Conservation (phyloP, 192 early-diverging fungal species). For the Coemansia javaensis region DNA sequence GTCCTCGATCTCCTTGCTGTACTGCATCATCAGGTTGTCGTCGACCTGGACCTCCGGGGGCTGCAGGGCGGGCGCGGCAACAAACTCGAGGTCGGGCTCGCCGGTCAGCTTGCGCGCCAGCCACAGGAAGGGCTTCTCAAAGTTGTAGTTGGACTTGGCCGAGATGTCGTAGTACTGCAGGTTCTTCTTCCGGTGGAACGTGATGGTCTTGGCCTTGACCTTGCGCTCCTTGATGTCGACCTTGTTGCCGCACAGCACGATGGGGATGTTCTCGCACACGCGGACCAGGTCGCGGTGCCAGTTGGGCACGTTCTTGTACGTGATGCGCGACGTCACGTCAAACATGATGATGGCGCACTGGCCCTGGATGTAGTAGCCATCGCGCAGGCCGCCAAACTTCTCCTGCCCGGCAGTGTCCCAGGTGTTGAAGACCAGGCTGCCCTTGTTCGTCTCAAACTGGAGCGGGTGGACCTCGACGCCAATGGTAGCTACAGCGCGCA, state of each 20-base stretch:
- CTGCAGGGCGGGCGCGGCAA: conserved; percentile 92
- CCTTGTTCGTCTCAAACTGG: conserved; percentile 96
- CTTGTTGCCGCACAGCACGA: conserved; percentile 99
- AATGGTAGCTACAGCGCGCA: conserved; percentile 72
- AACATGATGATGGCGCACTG: conserved; percentile 99
- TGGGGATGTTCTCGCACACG: conserved; percentile 99
- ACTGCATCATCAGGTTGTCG: conserved; percentile 65
- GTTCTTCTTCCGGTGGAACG: conserved; percentile 99
- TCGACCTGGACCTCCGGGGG: conserved; percentile 94
- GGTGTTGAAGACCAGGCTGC: conserved; percentile 95
- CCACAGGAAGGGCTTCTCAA: conserved; percentile 99
- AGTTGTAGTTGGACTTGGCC: conserved; percentile 99
- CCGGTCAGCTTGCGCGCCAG: conserved; percentile 96
- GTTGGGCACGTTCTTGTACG: conserved; percentile 99
- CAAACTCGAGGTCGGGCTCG: conserved; percentile 93
- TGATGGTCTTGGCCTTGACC: conserved; percentile 99
- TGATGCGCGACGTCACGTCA: conserved; percentile 98
- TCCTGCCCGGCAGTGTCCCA: conserved; percentile 99
- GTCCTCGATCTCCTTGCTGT: conserved; percentile 70
- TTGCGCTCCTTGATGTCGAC: conserved; percentile 99
- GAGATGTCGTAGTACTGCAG: conserved; percentile 99
- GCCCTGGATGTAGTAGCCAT: conserved; percentile 99
- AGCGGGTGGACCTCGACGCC: conserved; percentile 99
- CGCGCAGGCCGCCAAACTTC: conserved; percentile 99
- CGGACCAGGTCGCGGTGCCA: conserved; percentile 99